Conservation (phyloP, 805 yeast genomes). For the Lachancea meyersii region DNA sequence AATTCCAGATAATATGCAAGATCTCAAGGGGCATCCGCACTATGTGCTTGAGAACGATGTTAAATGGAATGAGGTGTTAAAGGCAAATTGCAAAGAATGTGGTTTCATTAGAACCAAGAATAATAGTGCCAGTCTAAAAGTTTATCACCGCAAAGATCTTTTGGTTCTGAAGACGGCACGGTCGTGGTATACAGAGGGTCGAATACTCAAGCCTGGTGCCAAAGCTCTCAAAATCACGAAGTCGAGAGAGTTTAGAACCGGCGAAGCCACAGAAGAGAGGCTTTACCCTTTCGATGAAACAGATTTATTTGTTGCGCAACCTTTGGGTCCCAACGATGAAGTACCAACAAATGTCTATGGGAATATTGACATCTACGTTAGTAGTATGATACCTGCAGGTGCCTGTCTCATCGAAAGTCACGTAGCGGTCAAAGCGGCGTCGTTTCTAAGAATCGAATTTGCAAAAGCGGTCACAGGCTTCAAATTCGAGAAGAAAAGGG, state of each 20-base stretch:
- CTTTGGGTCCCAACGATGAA: slow-evolving; percentile 49
- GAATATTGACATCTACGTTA: slow-evolving; percentile 72
- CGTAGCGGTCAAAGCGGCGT: slow-evolving; percentile 64
- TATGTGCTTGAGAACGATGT: slow-evolving; percentile 76
- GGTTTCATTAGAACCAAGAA: slow-evolving; percentile 59
- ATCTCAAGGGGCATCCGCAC: slow-evolving; percentile 80
- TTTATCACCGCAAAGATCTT: slow-evolving; percentile 64
- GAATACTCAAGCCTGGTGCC: slow-evolving; percentile 64
- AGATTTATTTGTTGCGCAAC: slow-evolving; percentile 57
- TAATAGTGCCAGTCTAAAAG: slow-evolving; percentile 44
- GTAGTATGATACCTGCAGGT: slow-evolving; percentile 78
- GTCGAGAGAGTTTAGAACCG: slow-evolving; percentile 34
- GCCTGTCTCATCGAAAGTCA: slow-evolving; percentile 55
- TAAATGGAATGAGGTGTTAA: slow-evolving; percentile 62
- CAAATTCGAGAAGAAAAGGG: slow-evolving; percentile 51
- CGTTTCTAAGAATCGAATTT: slow-evolving; percentile 60
- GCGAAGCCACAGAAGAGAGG: slow-evolving; percentile 53
- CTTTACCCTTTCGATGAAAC: slow-evolving; percentile 79
- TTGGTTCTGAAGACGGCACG: slow-evolving; percentile 60
- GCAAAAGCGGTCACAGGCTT: slow-evolving; percentile 87
- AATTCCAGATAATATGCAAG: slow-evolving; percentile 77
- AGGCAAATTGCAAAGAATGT: slow-evolving; percentile 54
- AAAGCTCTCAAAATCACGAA: slow-evolving; percentile 49
- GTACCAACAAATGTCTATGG: slow-evolving; percentile 75
- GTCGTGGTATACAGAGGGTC: slow-evolving; percentile 81